Percentiles rank a stretch among this genome's conserved stretches.
Conservation (phyloP, 495 filamentous ascomycete genomes). For the Jackrogersella minutella region DNA sequence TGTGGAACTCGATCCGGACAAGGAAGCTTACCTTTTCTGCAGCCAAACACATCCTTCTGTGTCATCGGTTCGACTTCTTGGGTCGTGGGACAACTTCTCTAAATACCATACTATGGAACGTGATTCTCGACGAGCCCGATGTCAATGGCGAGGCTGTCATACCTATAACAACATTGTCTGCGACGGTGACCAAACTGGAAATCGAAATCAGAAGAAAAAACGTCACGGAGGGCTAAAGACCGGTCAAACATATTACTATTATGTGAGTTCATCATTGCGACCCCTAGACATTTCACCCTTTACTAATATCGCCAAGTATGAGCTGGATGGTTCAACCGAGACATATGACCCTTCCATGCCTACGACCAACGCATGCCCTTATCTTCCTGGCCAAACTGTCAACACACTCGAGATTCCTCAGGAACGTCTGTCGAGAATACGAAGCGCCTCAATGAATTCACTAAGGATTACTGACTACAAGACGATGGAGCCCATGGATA, state of each 20-base stretch:
- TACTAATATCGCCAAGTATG: conserved; percentile 66
- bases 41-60: conserved; percentile 73
- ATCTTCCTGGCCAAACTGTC: conserved; percentile 84
- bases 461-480: conserved; percentile 61
- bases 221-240: conserved; percentile 85
- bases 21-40: conserved; percentile 43
- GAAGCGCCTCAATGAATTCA: conserved; percentile 61
- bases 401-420: conserved; percentile 83
- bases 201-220: no score
- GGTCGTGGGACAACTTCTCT: conserved; percentile 93
- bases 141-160: conserved; percentile 86
- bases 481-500: conserved; percentile 81
- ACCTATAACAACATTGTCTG: conserved; percentile 83
- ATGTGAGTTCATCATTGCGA: conserved; percentile 63
- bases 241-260: conserved; percentile 95
- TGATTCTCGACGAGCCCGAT: conserved; percentile 71
- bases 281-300: conserved; percentile 18
- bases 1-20: conserved; percentile 29
- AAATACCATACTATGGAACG: conserved; percentile 78
- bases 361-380: conserved; percentile 80
- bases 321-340: conserved; percentile 77
- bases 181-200: conserved; percentile 69
- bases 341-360: conserved; percentile 73
- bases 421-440: conserved; percentile 61
- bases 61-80: conserved; percentile 78